These are phyloP conservation scores for Penicillium corylophilum DNA, from an alignment of 2,329 filamentous ascomycete genomes.

Conservation along the genomic window DNA sequence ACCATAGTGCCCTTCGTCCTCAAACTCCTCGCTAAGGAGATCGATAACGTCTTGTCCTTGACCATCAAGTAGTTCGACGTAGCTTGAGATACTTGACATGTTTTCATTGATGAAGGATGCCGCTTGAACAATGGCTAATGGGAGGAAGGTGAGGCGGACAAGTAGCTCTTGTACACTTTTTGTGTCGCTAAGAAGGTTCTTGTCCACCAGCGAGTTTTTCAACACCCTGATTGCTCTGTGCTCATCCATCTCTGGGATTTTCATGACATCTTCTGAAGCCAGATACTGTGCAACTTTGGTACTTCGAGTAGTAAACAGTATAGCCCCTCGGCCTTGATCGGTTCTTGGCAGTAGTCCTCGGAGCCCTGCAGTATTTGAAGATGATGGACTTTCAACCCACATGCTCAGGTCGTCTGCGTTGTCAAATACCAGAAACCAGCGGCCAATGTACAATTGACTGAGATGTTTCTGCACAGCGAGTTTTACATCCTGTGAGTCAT, in stretches of 20 bases:
- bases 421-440: conserved; percentile 32
- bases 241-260: conserved; percentile 17
- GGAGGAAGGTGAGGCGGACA: conserved; percentile 25
- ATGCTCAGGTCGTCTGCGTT: conserved; percentile 30
- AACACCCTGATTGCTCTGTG: conserved; percentile 14
- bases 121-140: conserved; percentile 34
- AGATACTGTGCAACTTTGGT: conserved; percentile 19
- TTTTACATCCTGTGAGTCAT: conserved; percentile 12
- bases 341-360: conserved; percentile 18
- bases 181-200: conserved; percentile 17
- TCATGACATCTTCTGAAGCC: conserved; percentile 16
- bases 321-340: conserved; percentile 16
- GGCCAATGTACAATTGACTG: conserved; percentile 6
- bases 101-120: conserved; percentile 32
- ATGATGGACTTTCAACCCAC: conserved; percentile 10
- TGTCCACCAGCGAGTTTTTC: conserved; percentile 12
- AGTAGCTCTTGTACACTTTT: conserved; percentile 13
- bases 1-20: conserved; percentile 27
- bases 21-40: conserved; percentile 32
- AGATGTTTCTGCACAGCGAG: conserved; percentile 13
- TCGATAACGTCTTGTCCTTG: conserved; percentile 20
- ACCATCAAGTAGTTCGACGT: conserved; percentile 22
- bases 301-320: conserved; percentile 35
- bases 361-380: background rate
- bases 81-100: conserved; percentile 1